These are phyloP conservation scores for Hysterium pulicare DNA, from an alignment of 2,329 filamentous ascomycete genomes.

Conservation along the genomic window DNA sequence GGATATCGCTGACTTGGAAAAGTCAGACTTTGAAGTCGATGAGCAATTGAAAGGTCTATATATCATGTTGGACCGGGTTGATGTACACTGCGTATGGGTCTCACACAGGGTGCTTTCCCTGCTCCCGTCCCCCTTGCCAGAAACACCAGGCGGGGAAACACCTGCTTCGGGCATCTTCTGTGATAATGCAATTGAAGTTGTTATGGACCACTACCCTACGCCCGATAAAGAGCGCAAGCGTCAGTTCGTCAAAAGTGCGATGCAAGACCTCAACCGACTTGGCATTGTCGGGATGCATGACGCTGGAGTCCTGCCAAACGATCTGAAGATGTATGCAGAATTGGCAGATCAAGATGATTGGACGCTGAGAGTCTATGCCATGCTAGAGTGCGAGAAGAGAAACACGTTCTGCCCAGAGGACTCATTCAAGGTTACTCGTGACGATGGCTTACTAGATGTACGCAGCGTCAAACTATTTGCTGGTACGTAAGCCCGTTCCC, in stretches of 20 bases:
- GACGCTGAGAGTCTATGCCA: conserved; percentile 63
- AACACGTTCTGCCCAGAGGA: conserved; percentile 62
- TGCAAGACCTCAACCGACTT: conserved; percentile 59
- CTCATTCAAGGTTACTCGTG: conserved; percentile 43
- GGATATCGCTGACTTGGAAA: conserved; percentile 3
- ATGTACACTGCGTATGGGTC: conserved; percentile 69
- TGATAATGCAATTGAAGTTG: conserved; percentile 67
- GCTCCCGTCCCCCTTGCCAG: conserved; percentile 48
- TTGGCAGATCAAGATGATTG: conserved; percentile 53
- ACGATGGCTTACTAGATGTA: conserved; percentile 54
- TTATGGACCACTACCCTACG: conserved; percentile 56
- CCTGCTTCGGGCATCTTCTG: conserved; percentile 68
- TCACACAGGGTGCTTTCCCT: conserved; percentile 61
- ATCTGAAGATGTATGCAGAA: conserved; percentile 54
- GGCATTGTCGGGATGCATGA: conserved; percentile 69
- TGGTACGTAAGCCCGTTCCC: conserved; percentile 41
- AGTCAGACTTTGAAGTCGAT: conserved; percentile 56
- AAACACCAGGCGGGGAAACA: conserved; percentile 62
- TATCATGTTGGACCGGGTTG: conserved; percentile 67
- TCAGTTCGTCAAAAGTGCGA: conserved; percentile 57
- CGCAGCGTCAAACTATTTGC: conserved; percentile 68
- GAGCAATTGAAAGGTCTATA: conserved; percentile 54
- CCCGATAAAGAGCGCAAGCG: conserved; percentile 53
- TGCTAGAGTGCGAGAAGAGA: conserved; percentile 63
- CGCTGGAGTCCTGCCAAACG: conserved; percentile 58